Percentiles rank a stretch among this genome's conserved stretches.
Conservation (phyloP, 2,329 filamentous ascomycete genomes). For the Lachnellula cervina region DNA sequence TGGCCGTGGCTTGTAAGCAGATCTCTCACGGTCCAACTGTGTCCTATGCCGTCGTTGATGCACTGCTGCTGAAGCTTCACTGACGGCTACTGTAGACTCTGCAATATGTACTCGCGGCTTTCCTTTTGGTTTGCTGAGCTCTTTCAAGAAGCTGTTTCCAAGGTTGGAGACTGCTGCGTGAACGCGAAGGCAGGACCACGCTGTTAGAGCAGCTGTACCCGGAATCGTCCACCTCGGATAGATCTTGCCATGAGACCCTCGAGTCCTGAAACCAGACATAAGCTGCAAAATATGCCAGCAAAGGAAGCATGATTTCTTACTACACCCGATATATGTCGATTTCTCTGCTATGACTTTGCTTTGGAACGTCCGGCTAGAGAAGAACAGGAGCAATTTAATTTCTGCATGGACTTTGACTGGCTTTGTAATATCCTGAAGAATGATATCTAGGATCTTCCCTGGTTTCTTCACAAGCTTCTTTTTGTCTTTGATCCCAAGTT, state of each 20-base stretch:
- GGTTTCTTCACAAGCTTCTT: conserved; percentile 1
- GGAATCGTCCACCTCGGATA: conserved; percentile 5
- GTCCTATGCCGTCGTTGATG: background rate
- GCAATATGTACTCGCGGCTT: background rate
- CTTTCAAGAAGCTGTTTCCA: background rate
- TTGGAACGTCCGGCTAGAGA: background rate
- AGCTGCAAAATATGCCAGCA: background rate
- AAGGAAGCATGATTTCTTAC: conserved; percentile 3
- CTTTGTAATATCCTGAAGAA: background rate
- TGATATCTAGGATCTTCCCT: background rate
- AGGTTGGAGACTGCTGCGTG: background rate
- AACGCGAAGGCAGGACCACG: conserved; percentile 1
- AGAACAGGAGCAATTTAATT: background rate
- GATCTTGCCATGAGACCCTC: conserved; percentile 2
- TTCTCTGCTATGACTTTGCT: background rate
- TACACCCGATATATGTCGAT: conserved; percentile 4
- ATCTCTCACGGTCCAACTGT: background rate
- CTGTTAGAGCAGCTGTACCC: background rate
- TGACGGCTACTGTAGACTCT: conserved; percentile 1
- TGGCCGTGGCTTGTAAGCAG: background rate
- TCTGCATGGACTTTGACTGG: conserved; percentile 5
- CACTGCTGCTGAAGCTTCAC: conserved; percentile 1
- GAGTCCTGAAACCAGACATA: background rate
- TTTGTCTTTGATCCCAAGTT: conserved; percentile 2
- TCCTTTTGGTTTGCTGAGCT: background rate